Evolutionary conservation across 2,329 filamentous ascomycete genomes (phyloP), one percentile per base, ranked within the genome.

Genomic region (Mycosphaerella arachidis): DNA sequence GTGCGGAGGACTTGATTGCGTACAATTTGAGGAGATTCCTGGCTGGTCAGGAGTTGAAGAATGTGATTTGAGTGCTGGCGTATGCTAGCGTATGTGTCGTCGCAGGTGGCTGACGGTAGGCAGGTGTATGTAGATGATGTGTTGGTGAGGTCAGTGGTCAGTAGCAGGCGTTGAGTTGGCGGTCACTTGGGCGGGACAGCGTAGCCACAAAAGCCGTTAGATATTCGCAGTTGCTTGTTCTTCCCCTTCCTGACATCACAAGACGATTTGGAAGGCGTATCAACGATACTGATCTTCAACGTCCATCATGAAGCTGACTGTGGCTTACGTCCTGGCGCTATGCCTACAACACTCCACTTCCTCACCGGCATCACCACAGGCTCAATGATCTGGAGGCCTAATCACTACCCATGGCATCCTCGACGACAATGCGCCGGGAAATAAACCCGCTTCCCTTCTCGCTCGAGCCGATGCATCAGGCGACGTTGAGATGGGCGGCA

Each of bases 11-110:
- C 6, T 72, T 88, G 68, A 85, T 87, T 62, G 81, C 82, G 45
- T 79, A 84, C 59, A 88, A 88, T 65, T 65, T 88, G 73, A 76
- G 84, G 63, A 75, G 80, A 63, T 85, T 86, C 67, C 64, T 85
- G 63, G 84, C 85, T 0, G 80, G 80, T 0, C 84, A 87, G 76
- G 69, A 77, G 57, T 66, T 88, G 69, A 84, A 78, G 77, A 88
- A 88, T 67, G 68, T 78, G 37, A 77, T 83, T 24, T 58, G 18
- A 52, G 35, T n/a, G 50, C 5, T 31, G 27, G 9, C n/a, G n/a
- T 6, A 20, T n/a, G 50, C 5, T 31, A 12, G 9, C n/a, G n/a
- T 6, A 20, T 27, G 7, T 9, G 13, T 31, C 13, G 16, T 31
- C 29, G 24, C 50, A 35, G 7, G n/a, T 31, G 50, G 30, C 29